phyloP scores from a whole-genome alignment of 441 rosid species.

The Brassica balearica region DNA sequence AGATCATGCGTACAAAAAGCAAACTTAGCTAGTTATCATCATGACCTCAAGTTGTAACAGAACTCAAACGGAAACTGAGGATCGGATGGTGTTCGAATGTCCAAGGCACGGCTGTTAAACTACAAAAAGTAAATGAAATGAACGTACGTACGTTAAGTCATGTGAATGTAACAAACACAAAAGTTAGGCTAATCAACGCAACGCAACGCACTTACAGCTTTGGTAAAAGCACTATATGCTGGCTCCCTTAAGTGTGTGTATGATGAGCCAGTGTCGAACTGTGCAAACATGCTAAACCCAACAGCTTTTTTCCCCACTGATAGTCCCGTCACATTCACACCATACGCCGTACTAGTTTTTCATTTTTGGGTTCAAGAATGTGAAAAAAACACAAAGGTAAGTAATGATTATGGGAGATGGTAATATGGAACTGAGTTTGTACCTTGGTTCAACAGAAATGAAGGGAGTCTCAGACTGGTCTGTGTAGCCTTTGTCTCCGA shows the following conservation, averaged over 20 bases:
- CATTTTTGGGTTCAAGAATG: not conserved
- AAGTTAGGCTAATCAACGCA: not conserved
- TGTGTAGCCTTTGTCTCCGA: conserved; percentile 85
- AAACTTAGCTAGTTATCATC: not conserved
- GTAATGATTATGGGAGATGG: not conserved
- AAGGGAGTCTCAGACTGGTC: conserved; percentile 82
- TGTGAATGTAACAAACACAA: conserved; percentile 6
- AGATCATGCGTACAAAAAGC: not conserved
- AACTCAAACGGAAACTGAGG: conserved; percentile 4
- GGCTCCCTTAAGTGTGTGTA: not conserved
- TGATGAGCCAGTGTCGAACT: conserved; percentile 8
- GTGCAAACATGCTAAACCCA: not conserved
- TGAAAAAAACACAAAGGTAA: not conserved
- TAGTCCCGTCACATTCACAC: conserved; percentile 5
- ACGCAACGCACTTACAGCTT: not conserved
- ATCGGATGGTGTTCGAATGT: not conserved
- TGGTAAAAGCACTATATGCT: conserved; percentile 2
- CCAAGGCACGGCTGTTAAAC: not conserved
- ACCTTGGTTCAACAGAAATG: conserved; percentile 57
- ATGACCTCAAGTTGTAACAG: conserved; percentile 1
- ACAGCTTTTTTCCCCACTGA: not conserved
- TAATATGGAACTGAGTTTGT: conserved; percentile 22
- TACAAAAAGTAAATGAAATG: not conserved
- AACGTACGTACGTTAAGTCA: not conserved
- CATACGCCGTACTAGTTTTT: not conserved